phyloP scores from a whole-genome alignment of 257 asterid genomes.

The Paulownia fortunei region DNA sequence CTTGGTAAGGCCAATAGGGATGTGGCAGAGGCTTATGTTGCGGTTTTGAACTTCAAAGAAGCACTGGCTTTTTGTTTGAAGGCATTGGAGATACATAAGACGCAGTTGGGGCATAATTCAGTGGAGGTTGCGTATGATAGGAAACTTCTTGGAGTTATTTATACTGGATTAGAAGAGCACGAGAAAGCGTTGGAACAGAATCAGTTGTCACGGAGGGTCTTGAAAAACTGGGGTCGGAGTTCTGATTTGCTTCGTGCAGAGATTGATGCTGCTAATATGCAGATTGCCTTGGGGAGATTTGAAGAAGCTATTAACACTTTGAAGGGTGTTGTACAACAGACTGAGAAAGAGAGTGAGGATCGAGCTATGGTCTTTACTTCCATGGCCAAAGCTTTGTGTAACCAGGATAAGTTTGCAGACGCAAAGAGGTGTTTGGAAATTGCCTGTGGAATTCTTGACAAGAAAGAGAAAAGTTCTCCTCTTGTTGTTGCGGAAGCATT shows the following conservation, averaged over 20 bases:
- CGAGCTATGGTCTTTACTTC: conserved; percentile 79
- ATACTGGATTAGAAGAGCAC: conserved; percentile 84
- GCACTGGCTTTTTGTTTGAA: conserved; percentile 79
- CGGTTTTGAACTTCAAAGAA: conserved; percentile 76
- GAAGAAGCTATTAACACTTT: conserved; percentile 78
- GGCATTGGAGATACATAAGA: conserved; percentile 79
- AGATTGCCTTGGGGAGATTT: conserved; percentile 77
- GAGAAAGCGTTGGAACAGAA: conserved; percentile 88
- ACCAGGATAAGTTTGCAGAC: conserved; percentile 68
- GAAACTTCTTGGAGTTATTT: conserved; percentile 84
- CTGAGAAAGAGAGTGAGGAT: conserved; percentile 81
- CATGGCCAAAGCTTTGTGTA: conserved; percentile 84
- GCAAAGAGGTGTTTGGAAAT: conserved; percentile 83
- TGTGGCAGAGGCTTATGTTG: conserved; percentile 82
- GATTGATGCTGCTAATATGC: conserved; percentile 94
- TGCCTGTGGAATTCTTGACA: conserved; percentile 68
- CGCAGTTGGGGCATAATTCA: conserved; percentile 70
- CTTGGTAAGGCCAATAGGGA: conserved; percentile 90
- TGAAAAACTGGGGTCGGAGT: conserved; percentile 84
- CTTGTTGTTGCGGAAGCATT: conserved; percentile 74
- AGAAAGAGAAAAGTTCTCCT: conserved; percentile 69
- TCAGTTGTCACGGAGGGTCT: conserved; percentile 72
- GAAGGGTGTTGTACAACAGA: conserved; percentile 75
- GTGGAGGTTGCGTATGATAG: conserved; percentile 92
- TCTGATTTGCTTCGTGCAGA: conserved; percentile 88